A percentile compares a stretch with the other conserved stretches of the same genome.
Conservation (phyloP, 257 asterid species). For the Gentiana straminea region DNA sequence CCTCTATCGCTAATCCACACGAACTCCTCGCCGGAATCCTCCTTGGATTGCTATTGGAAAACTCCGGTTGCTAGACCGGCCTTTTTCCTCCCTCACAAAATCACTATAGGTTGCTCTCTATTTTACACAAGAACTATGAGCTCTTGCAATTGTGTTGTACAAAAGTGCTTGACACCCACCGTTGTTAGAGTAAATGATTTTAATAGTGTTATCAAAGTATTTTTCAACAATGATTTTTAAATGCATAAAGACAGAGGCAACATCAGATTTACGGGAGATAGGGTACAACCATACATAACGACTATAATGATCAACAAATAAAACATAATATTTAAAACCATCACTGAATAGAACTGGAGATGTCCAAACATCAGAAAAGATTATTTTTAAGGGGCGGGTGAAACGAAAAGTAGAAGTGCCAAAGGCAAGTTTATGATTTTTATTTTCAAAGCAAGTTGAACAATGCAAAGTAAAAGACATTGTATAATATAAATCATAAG, state of each 20-base stretch:
- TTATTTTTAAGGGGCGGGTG: neutral
- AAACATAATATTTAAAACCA: conserved; percentile 5
- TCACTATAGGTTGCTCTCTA: too few relatives aligned
- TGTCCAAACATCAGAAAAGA: neutral
- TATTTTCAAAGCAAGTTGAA: neutral
- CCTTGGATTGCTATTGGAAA: too few relatives aligned
- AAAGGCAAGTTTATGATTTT: conserved; percentile 1
- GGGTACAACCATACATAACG: conserved; percentile 2
- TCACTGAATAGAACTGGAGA: neutral
- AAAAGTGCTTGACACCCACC: too few relatives aligned
- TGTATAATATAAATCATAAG: neutral
- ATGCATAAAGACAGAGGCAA: neutral
- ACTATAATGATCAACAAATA: conserved; percentile 5
- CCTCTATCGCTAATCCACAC: too few relatives aligned
- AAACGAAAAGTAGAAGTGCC: neutral
- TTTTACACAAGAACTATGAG: too few relatives aligned
- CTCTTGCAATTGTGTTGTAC: too few relatives aligned
- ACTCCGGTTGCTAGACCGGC: too few relatives aligned
- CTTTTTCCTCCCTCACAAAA: too few relatives aligned
- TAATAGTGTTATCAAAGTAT: neutral
- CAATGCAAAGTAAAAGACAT: neutral
- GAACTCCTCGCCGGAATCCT: too few relatives aligned
- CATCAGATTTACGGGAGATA: neutral
- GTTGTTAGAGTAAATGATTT: too few relatives aligned
- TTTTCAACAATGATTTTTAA: conserved; percentile 8